Evolutionary conservation across 768 basidiomycete genomes (phyloP).

Genomic region (Podaxis sp.): DNA sequence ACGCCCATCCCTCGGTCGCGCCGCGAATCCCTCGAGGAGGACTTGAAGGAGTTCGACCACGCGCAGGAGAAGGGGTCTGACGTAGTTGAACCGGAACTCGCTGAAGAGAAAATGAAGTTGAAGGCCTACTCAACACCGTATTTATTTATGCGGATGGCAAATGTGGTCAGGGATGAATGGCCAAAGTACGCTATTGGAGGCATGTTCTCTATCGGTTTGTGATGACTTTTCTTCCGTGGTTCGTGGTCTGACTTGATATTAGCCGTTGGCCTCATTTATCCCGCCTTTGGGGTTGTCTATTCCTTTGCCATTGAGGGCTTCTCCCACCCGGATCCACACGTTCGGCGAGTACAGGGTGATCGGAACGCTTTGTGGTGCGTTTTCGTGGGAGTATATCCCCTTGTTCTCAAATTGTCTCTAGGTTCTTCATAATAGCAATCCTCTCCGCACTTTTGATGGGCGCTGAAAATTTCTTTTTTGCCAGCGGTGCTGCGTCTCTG

Average conservation of each 20-base stretch:
- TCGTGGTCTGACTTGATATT: background rate
- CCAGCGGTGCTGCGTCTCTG: slow-evolving; percentile 61
- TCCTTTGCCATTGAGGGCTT: slow-evolving; percentile 53
- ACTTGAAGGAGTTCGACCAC: slow-evolving; percentile 40
- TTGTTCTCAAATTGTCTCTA: slow-evolving; percentile 20
- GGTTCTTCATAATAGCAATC: slow-evolving; percentile 75
- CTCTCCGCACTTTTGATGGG: slow-evolving; percentile 51
- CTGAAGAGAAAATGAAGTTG: slow-evolving; percentile 25
- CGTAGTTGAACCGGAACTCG: background rate
- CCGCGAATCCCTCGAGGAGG: background rate
- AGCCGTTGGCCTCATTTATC: slow-evolving; percentile 60
- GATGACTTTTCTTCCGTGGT: slow-evolving; percentile 16
- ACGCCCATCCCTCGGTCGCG: slow-evolving; percentile 1
- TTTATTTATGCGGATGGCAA: slow-evolving; percentile 62
- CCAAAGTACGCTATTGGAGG: slow-evolving; percentile 50
- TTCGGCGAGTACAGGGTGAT: slow-evolving; percentile 51
- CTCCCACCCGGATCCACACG: slow-evolving; percentile 31
- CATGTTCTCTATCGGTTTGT: slow-evolving; percentile 41
- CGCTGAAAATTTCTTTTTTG: slow-evolving; percentile 65
- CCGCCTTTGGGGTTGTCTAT: slow-evolving; percentile 61
- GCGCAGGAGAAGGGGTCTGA: slow-evolving; percentile 32
- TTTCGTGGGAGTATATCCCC: background rate
- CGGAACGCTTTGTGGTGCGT: slow-evolving; percentile 59
- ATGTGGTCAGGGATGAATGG: slow-evolving; percentile 52
- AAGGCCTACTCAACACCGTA: slow-evolving; percentile 42